Percentiles rank a stretch among this genome's conserved stretches.
Conservation (phyloP, 345 rosid genomes). For the Moringa oleifera region DNA sequence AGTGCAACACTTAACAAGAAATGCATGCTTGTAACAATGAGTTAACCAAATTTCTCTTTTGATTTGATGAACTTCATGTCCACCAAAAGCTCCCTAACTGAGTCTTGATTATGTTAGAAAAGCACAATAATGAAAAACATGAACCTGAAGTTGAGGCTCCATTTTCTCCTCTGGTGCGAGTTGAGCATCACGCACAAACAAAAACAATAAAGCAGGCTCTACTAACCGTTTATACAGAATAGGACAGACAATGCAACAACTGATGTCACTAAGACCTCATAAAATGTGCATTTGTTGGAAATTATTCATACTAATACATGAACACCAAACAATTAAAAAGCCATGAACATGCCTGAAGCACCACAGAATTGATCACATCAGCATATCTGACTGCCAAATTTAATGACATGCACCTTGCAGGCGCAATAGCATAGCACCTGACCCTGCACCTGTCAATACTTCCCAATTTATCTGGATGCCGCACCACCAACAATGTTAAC, state of each 20-base stretch:
- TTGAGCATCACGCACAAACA: background rate
- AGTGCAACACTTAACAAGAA: no score
- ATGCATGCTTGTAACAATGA: no score
- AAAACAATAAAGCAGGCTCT: background rate
- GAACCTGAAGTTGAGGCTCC: background rate
- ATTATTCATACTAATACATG: background rate
- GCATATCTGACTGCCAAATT: conserved; percentile 94
- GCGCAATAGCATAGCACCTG: conserved; percentile 92
- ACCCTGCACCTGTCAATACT: conserved; percentile 68
- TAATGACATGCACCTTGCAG: conserved; percentile 96
- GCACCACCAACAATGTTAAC: conserved; percentile 67
- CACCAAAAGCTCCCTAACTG: no score
- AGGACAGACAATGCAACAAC: background rate
- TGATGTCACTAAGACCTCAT: background rate
- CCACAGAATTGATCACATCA: conserved; percentile 89
- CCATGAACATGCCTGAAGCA: conserved; percentile 70
- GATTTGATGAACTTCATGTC: no score
- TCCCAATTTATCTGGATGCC: conserved; percentile 55
- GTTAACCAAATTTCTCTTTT: no score
- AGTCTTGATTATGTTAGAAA: no score
- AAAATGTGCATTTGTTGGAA: background rate
- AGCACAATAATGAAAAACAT: no score
- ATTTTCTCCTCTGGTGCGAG: background rate
- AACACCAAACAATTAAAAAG: conserved; percentile 4
- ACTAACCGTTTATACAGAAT: background rate